A percentile compares a stretch with the other conserved stretches of the same genome.
phyloP scores from a whole-genome alignment of 2,329 filamentous ascomycete genomes.

The Cephalotrichum gorgonifer region DNA sequence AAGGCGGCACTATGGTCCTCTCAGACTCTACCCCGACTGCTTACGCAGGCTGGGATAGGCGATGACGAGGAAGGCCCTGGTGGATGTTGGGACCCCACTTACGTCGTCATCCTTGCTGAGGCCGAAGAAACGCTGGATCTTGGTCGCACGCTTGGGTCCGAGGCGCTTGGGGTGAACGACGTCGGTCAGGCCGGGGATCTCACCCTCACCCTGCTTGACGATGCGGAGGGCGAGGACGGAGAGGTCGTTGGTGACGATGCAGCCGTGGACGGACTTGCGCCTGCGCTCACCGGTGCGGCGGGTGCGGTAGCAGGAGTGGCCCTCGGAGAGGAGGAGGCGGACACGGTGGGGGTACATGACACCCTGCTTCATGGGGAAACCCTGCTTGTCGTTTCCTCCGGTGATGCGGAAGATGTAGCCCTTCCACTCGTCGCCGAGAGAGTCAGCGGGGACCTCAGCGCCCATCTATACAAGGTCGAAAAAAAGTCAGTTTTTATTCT shows the following conservation, averaged over 20 bases:
- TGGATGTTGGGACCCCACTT: constrained; percentile 47
- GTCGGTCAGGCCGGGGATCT: constrained; percentile 95
- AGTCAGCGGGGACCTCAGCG: constrained; percentile 85
- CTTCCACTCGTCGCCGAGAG: constrained; percentile 98
- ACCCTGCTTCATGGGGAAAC: constrained; percentile 99
- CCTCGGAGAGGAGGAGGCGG: constrained; percentile 86
- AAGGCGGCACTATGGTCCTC: constrained; percentile 20
- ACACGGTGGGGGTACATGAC: constrained; percentile 98
- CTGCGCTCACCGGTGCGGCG: constrained; percentile 98
- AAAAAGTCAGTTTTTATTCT: constrained; percentile 7
- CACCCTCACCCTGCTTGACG: constrained; percentile 94
- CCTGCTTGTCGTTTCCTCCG: constrained; percentile 99
- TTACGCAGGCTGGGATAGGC: constrained; percentile 52
- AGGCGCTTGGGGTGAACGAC: constrained; percentile 98
- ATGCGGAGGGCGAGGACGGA: constrained; percentile 89
- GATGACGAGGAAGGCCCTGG: constrained; percentile 49
- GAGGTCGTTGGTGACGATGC: constrained; percentile 95
- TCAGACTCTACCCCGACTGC: constrained; percentile 51
- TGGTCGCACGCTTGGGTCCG: constrained; percentile 98
- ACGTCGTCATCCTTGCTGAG: constrained; percentile 99
- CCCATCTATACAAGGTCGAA: constrained; percentile 52
- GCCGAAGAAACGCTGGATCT: constrained; percentile 99
- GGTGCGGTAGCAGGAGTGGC: constrained; percentile 98
- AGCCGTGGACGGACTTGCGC: constrained; percentile 97
- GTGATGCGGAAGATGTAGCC: constrained; percentile 99